Base-by-base conservation (phyloP, 2,329 filamentous ascomycete genomes). In the Tolypocladium nubicola region DNA sequence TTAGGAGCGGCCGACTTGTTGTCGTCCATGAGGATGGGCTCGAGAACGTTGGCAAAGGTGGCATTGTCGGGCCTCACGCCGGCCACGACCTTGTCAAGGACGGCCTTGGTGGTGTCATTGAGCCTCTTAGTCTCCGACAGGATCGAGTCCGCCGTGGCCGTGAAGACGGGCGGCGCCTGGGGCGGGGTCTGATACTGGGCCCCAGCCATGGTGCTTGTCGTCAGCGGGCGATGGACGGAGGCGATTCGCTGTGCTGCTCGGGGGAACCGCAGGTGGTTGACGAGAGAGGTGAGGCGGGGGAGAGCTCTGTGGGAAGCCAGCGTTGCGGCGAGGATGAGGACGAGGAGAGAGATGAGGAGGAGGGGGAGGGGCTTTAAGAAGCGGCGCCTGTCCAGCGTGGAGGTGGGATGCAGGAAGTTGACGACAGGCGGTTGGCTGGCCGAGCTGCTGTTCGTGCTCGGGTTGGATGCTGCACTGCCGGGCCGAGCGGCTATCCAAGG, bases 111-210 rank as follows among this genome's bases (percentile, higher is more conserved):
- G 50, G 72, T 72, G 52, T 84, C 81, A 65, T 88, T 87, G 56
- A 89, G 72, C 57, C 75, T 75, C 73, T 89, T 83, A 53, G 88
- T 85, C 64, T 88, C 85, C 60, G 78, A 76, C 47, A 89, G 72
- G 62, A 94, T 80, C 63, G 80, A 83, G 59, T 86, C 80, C 61
- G 86, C 82, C 52, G 88, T 91, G 63, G 86, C 86, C 3, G 81
- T 89, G 74, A 93, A 94, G 68, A 85, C 79, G 56, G 89, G 88
- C 58, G 89, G 89, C 45, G 85, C 78, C 76, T 93, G 89, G 3
- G 89, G 89, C 61, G 89, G 89, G 68, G 80, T 87, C 71, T 80
- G 81, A 74, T 88, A 90, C 72, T 84, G 82, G 62, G 79, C 73
- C 59, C 83, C 79, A 62, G 82, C 83, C 86, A 89, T 89, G 68